A percentile compares a stretch with the other conserved stretches of the same genome.
Evolutionary conservation across 176 grass and related monocot genomes (phyloP).

Genomic region (bread wheat (Triticum aestivum)): IWGSC_CS_RefSeq_v2.1 NC_057813.1:389273901-389274400

Average conservation of each 20-base stretch:
- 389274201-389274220: background rate
- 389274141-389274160: conserved; percentile 6
- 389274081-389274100: conserved; percentile 34
- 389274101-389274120: conserved; percentile 29
- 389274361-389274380: background rate
- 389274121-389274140: conserved; percentile 41
- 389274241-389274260: background rate
- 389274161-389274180: conserved; percentile 44
- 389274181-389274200: background rate
- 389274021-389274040: background rate
- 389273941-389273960: conserved; percentile 44
- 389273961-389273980: background rate
- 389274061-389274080: background rate
- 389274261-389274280: background rate
- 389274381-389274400: background rate
- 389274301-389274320: background rate
- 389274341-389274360: background rate
- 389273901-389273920: background rate
- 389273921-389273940: background rate
- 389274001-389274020: conserved; percentile 35
- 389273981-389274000: conserved; percentile 33
- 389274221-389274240: background rate
- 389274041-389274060: background rate
- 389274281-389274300: background rate
- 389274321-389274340: background rate